These are phyloP conservation scores for Lipomyces mesembrius DNA, from an alignment of 805 yeast species.

Conservation along the genomic window DNA sequence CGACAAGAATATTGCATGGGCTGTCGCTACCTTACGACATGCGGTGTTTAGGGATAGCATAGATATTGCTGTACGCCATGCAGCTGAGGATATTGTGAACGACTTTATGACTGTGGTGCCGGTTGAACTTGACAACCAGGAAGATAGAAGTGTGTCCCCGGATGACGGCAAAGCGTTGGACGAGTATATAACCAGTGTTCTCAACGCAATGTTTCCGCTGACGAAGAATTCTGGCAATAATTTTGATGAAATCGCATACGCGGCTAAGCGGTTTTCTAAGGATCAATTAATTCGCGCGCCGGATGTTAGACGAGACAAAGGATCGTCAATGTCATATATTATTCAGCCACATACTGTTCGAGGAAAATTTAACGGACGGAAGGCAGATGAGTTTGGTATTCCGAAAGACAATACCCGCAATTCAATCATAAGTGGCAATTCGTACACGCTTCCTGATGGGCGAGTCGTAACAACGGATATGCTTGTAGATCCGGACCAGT, in stretches of 20 bases:
- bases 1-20: constrained; percentile 54
- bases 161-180: neutral
- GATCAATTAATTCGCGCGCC: constrained; percentile 16
- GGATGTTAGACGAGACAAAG: constrained; percentile 40
- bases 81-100: constrained; percentile 42
- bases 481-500: constrained; percentile 67
- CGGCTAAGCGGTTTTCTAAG: neutral
- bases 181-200: constrained; percentile 36
- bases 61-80: constrained; percentile 47
- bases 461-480: constrained; percentile 64
- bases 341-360: constrained; percentile 67
- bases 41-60: constrained; percentile 83
- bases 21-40: constrained; percentile 80
- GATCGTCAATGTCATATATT: constrained; percentile 65
- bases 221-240: constrained; percentile 1
- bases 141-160: neutral
- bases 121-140: constrained; percentile 12
- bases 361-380: constrained; percentile 72
- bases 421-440: constrained; percentile 61
- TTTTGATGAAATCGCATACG: constrained; percentile 15
- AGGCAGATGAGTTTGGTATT: constrained; percentile 71
- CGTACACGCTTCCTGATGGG: constrained; percentile 65
- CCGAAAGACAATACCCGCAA: constrained; percentile 66
- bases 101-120: constrained; percentile 40
- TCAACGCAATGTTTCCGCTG: constrained; percentile 19